A percentile compares a stretch with the other conserved stretches of the same genome.
Evolutionary conservation across 768 basidiomycete species (phyloP).

Genomic region (Butyriboletus loyo): DNA sequence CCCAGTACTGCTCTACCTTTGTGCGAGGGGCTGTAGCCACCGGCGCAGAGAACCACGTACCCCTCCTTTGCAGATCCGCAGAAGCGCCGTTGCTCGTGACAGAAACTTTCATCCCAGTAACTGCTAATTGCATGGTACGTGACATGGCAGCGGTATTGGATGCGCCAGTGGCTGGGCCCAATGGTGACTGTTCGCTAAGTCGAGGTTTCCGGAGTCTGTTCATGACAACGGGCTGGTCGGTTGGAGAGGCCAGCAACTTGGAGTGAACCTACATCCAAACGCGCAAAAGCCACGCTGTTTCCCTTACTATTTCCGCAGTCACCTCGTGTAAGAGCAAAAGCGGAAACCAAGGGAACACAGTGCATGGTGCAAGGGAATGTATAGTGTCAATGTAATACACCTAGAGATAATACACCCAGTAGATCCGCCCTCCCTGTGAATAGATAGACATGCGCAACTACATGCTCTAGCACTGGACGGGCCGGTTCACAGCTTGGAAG

Average conservation of each 20-base stretch:
- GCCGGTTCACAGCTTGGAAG: slow-evolving; percentile 17
- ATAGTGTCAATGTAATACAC: slow-evolving; percentile 15
- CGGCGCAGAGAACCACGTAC: slow-evolving; percentile 21
- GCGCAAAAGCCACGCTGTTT: background rate
- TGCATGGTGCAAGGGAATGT: background rate
- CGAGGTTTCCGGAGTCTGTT: slow-evolving; percentile 25
- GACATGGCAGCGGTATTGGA: slow-evolving; percentile 13
- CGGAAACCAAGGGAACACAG: background rate
- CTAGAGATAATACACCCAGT: slow-evolving; percentile 14
- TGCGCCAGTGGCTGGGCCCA: background rate
- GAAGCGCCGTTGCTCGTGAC: background rate
- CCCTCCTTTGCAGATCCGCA: slow-evolving; percentile 5
- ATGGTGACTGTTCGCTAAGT: background rate
- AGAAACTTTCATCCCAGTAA: slow-evolving; percentile 7
- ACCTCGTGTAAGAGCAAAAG: background rate
- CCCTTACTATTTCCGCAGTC: slow-evolving; percentile 8
- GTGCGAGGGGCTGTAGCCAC: slow-evolving; percentile 25
- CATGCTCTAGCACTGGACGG: background rate
- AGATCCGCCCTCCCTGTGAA: slow-evolving; percentile 16
- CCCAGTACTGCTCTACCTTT: slow-evolving; percentile 60
- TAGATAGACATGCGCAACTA: slow-evolving; percentile 12
- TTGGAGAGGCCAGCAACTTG: background rate
- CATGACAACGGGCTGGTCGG: slow-evolving; percentile 4
- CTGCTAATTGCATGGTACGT: slow-evolving; percentile 32
- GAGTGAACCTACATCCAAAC: background rate